A percentile compares a stretch with the other conserved stretches of the same genome.
Conservation (phyloP, 768 basidiomycete species). For the Butyriboletus loyo region DNA sequence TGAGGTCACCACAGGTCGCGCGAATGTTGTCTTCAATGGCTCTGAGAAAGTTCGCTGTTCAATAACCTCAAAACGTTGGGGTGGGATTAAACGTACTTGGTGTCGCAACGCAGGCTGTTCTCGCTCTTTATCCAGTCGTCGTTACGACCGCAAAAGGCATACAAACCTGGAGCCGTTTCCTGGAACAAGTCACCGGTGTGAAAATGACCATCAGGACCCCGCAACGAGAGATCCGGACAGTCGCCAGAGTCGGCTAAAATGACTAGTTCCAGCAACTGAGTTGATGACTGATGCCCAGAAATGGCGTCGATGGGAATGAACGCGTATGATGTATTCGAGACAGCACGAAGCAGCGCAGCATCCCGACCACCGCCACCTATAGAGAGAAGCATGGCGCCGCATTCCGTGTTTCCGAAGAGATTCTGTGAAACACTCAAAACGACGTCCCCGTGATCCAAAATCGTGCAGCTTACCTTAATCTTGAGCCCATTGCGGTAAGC, state of each 20-base stretch:
- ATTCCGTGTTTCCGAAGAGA: constrained; percentile 79
- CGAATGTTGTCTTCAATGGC: constrained; percentile 78
- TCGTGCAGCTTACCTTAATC: constrained; percentile 48
- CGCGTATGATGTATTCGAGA: constrained; percentile 65
- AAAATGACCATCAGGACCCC: constrained; percentile 64
- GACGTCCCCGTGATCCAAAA: constrained; percentile 13
- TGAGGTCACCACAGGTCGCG: constrained; percentile 58
- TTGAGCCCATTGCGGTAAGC: constrained; percentile 62
- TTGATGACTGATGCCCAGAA: constrained; percentile 51
- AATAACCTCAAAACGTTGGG: not conserved
- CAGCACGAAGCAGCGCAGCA: constrained; percentile 49
- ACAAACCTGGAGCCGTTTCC: constrained; percentile 54
- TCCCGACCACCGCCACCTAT: constrained; percentile 50
- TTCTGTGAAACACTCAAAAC: constrained; percentile 46
- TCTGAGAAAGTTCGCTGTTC: constrained; percentile 29
- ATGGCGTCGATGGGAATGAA: constrained; percentile 56
- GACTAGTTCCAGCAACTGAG: constrained; percentile 62
- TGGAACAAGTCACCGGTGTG: constrained; percentile 83
- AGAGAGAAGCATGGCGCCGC: constrained; percentile 68
- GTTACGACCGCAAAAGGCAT: constrained; percentile 66
- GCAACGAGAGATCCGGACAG: constrained; percentile 60
- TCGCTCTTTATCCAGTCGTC: constrained; percentile 88
- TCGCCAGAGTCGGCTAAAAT: constrained; percentile 65
- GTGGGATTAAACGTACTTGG: constrained; percentile 43
- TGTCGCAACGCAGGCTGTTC: constrained; percentile 75